Base-by-base conservation (phyloP, 208 protist species). In the Leishmania arabica region DNA sequence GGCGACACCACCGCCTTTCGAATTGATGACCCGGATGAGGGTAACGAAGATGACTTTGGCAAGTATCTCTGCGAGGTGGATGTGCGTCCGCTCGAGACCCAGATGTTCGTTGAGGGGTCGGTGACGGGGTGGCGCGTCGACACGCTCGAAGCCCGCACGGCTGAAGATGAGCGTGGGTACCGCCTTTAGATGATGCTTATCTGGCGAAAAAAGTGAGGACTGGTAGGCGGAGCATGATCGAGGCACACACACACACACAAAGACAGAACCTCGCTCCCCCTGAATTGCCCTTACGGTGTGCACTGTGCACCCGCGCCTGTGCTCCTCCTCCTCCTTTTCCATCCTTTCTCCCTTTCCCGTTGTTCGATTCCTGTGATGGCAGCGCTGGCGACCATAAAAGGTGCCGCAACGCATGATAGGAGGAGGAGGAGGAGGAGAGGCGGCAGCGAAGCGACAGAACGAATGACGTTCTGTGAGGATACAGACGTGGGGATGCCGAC, bases 11-110 rank as follows among this genome's bases (percentile, higher is more conserved):
- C 83, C 62, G 91, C 90, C 73, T 93, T 92, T 83, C 91, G 93
- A 69, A 91, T 95, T 24, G 91, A 95, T 69, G 91, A 95, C 65
- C 93, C 93, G 11, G 87, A 94, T 24, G 87, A 92, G 40, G 93
- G 93, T 75, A 86, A 89, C 53, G 91, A 95, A 78, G 90, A 92
- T 56, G 91, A 96, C 79, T 92, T 85, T 62, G 91, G 93, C 60
- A 95, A 95, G 85, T 95, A 90, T 81, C 66, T 96, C 27, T 92
- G 86, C 70, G 91, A 96, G 80, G 89, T 96, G 37, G 93, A 96
- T 79, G 80, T 96, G 42, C 65, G 70, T 1, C 91, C 93, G 3
- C 89, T 88, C 17, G 86, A 89, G 75, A 96, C 93, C 49, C 86
- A 94, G 86, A 62, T 94, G 65, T 96, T 96, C 77, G 84, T 96